Conservation (phyloP, 805 yeast species). For the Ogataea polymorpha region DNA sequence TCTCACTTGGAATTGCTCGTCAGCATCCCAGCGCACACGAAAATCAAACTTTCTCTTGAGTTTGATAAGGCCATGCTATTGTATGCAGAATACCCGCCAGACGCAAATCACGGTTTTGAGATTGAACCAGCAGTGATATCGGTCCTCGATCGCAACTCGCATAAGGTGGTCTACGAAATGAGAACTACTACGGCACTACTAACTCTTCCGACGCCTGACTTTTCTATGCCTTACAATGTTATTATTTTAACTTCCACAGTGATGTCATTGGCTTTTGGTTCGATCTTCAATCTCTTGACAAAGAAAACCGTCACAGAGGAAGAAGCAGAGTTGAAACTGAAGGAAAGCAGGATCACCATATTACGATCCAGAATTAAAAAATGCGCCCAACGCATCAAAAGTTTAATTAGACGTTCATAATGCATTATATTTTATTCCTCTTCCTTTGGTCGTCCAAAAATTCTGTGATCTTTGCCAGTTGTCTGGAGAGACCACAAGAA, state of each 20-base stretch:
- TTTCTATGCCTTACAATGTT: constrained; percentile 98
- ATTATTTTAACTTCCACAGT: constrained; percentile 91
- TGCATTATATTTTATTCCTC: constrained; percentile 5
- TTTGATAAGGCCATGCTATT: constrained; percentile 85
- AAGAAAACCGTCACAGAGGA: constrained; percentile 75
- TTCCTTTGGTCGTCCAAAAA: constrained; percentile 11
- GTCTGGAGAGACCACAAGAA: constrained; percentile 9
- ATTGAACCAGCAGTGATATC: constrained; percentile 85
- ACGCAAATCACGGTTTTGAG: constrained; percentile 96
- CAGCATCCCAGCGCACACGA: constrained; percentile 59
- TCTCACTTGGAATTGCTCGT: constrained; percentile 74
- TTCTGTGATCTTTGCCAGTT: constrained; percentile 10
- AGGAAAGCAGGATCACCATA: constrained; percentile 19
- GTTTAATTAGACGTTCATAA: background rate
- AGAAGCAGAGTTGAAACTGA: constrained; percentile 45
- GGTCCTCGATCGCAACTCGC: constrained; percentile 35
- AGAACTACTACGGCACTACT: constrained; percentile 86
- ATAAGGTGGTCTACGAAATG: constrained; percentile 41
- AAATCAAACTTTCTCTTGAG: constrained; percentile 62
- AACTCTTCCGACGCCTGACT: constrained; percentile 93
- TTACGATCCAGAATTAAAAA: background rate
- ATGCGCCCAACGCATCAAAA: constrained; percentile 2
- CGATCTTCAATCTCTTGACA: constrained; percentile 72
- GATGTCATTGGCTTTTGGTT: constrained; percentile 89
- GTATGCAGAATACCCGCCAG: constrained; percentile 96